These are phyloP conservation scores for Phyllosticta capitalensis DNA, from an alignment of 2,329 filamentous ascomycete species.

Conservation along the genomic window DNA sequence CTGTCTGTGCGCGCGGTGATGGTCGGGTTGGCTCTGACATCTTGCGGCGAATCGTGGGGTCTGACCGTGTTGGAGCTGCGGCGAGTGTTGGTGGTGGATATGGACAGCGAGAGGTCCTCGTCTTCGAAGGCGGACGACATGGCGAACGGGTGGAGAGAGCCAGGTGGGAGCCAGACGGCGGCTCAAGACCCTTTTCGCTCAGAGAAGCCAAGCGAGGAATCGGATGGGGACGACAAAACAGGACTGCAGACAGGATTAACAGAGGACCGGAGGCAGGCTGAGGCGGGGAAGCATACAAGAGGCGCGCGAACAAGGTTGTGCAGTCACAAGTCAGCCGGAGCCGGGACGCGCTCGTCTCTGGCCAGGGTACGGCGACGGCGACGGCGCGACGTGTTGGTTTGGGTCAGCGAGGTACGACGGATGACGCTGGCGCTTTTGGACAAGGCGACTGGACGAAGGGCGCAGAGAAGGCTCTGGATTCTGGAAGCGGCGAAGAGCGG, in stretches of 20 bases:
- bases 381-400: neutral
- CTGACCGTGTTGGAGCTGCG: slow-evolving; percentile 11
- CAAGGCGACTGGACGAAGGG: neutral
- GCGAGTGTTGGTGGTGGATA: slow-evolving; percentile 16
- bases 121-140: slow-evolving; percentile 54
- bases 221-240: neutral
- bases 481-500: neutral
- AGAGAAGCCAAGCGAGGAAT: neutral
- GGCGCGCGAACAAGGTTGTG: slow-evolving; percentile 1
- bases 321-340: neutral
- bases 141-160: slow-evolving; percentile 5
- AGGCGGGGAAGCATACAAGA: slow-evolving; percentile 1
- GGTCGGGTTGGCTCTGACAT: neutral
- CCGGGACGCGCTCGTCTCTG: neutral
- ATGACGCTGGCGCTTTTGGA: neutral
- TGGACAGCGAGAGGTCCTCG: slow-evolving; percentile 35
- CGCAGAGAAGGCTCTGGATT: neutral
- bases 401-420: neutral
- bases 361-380: neutral
- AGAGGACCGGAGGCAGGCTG: neutral
- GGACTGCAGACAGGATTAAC: neutral
- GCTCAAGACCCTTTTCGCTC: neutral
- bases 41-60: slow-evolving; percentile 13
- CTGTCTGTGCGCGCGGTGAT: slow-evolving; percentile 2
- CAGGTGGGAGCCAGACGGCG: slow-evolving; percentile 1